Conservation (phyloP, 192 early-diverging fungal genomes). For the Piromyces sp. region DNA sequence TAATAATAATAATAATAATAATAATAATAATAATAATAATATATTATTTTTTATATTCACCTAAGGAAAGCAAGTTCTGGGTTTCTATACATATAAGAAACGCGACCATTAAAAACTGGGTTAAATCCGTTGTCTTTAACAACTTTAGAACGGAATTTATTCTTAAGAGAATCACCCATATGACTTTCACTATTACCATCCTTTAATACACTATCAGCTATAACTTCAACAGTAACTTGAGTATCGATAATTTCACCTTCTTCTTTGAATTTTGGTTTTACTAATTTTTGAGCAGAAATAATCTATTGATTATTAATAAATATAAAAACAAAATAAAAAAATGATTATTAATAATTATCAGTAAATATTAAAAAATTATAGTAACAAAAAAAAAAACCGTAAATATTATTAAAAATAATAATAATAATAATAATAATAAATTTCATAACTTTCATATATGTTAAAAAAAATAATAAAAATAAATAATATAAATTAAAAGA, state of each 20-base stretch:
- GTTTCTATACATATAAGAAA: constrained; percentile 13
- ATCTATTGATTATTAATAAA: too few species aligned
- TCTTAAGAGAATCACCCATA: constrained; percentile 10
- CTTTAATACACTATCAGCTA: constrained; percentile 6
- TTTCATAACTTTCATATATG: too few species aligned
- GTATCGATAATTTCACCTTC: constrained; percentile 33
- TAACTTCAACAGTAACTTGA: constrained; percentile 37
- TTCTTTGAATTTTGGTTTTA: constrained; percentile 33
- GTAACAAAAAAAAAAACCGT: too few species aligned
- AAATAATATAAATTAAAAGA: too few species aligned
- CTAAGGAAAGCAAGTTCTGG: constrained; percentile 24
- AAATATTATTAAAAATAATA: too few species aligned
- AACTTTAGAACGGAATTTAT: constrained; percentile 28
- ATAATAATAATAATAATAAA: too few species aligned
- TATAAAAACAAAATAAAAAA: too few species aligned
- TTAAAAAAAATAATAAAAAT: too few species aligned
- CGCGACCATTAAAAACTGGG: constrained; percentile 27
- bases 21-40: neutral
- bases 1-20: too few species aligned
- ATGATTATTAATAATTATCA: too few species aligned
- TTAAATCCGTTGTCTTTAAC: constrained; percentile 42
- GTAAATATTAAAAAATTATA: too few species aligned
- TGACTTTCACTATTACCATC: neutral
- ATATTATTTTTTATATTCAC: too few species aligned
- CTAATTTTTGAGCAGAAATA: constrained; percentile 52